A percentile compares a stretch with the other conserved stretches of the same genome.
Evolutionary conservation across 1,139 yeast genomes (phyloP).

Genomic region (Lodderomyces margitis): DNA sequence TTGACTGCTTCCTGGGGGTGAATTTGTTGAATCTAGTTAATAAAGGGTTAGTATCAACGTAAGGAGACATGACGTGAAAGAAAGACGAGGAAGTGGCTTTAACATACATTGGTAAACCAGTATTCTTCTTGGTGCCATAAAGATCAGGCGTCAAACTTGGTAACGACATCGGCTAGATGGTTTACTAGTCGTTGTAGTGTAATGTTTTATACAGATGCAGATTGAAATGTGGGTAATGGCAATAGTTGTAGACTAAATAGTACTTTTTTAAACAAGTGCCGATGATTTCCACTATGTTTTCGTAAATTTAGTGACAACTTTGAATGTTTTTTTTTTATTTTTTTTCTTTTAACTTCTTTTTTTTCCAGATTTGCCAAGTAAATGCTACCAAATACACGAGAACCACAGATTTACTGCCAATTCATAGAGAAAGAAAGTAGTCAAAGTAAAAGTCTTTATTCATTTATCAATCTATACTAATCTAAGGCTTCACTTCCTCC

Average conservation of each 20-base stretch:
- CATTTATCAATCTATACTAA: no score
- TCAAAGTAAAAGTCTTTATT: no score
- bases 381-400: not conserved
- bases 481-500: conserved; percentile 23
- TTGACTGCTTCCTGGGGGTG: conserved; percentile 16
- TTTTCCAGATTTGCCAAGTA: not conserved
- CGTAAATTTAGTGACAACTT: conserved; percentile 2
- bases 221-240: not conserved
- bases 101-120: conserved; percentile 49
- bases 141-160: conserved; percentile 22
- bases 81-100: not conserved
- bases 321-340: not conserved
- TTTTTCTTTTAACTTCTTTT: no score
- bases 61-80: not conserved
- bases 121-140: conserved; percentile 33
- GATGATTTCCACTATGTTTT: not conserved
- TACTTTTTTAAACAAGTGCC: not conserved
- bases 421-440: no score
- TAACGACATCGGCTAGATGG: conserved; percentile 9
- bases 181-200: not conserved
- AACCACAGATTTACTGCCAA: not conserved
- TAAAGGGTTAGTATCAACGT: conserved; percentile 10
- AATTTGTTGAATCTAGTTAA: conserved; percentile 13
- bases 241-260: not conserved
- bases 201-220: not conserved